Base-by-base conservation (phyloP, 2,329 filamentous ascomycete genomes). In the Tolypocladium ophioglossoides region DNA sequence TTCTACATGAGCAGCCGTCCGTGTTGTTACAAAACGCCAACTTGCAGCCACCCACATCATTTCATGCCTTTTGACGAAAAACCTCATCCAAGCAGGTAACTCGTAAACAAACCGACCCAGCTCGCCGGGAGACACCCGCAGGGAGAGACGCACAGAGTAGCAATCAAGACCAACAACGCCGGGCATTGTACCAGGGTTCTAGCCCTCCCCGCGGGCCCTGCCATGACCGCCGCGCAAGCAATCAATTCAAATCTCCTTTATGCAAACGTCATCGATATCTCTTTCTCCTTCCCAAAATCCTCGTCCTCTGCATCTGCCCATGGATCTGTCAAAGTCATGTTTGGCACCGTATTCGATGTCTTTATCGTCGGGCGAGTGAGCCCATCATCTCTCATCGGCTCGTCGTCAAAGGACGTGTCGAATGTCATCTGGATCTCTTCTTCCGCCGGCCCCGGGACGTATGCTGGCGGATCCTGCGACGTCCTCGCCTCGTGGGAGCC, bases 241-340 rank as follows among this genome's bases (percentile, higher is more conserved):
- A 20, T 20, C 44, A 9, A 32, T 11, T 34, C 6, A 47, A 2
- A 11, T 48, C 9, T 8, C 22, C 44, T 2, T 60, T 73, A 89
- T 69, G 86, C 88, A 80, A 92, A 92, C 58, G 86, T 90, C 86
- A 92, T 87, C 35, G 81, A 79, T 58, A 92, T 87, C 69, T 90
- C 86, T 66, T 83, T 82, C 68, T 90, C 86, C 63, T 80, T 78
- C 20, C 83, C 84, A 72, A 87, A 87, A 52, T 87, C 80, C 34
- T 85, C 80, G 47, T 89, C 85, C 48, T 79, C 77, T 10, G 82
- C 75, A 52, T 81, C 86, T 3, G 80, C 84, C 89, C 89, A 92
- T 1, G 87, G 79, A 78, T 92, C 72, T 57, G 73, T 62, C 34
- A 80, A 63, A 27, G 73, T 63, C 52, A 82, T 69, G 50, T 73